A percentile compares a stretch with the other conserved stretches of the same genome.
phyloP scores from a whole-genome alignment of 345 rosid species.

The Alliaria petiolata region DNA sequence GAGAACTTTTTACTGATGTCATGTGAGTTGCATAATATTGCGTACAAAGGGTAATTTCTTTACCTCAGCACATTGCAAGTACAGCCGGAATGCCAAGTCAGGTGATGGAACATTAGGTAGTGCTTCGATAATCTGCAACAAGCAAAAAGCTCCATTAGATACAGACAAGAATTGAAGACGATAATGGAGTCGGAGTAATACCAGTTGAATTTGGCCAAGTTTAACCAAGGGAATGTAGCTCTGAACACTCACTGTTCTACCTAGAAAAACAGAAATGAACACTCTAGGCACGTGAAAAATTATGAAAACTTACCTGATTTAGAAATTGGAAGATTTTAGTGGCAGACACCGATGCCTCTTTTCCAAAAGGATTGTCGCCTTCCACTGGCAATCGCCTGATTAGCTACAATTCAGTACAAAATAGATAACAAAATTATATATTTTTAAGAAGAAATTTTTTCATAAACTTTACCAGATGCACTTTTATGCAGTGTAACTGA shows the following conservation, averaged over 20 bases:
- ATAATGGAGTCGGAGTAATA: not conserved
- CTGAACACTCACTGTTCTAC: too few species aligned
- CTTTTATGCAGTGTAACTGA: not conserved
- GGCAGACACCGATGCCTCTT: slow-evolving; percentile 66
- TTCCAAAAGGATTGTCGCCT: slow-evolving; percentile 89
- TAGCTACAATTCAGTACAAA: slow-evolving; percentile 43
- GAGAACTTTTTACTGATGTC: not conserved
- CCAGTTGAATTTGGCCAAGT: not conserved
- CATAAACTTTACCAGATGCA: slow-evolving; percentile 16
- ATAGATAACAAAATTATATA: not conserved
- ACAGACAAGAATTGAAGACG: slow-evolving; percentile 11
- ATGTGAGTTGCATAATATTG: not conserved
- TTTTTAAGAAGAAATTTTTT: not conserved
- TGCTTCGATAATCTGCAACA: slow-evolving; percentile 74
- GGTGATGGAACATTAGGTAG: slow-evolving; percentile 77
- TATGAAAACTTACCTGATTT: slow-evolving; percentile 59
- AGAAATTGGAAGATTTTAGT: slow-evolving; percentile 90
- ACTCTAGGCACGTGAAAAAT: not conserved
- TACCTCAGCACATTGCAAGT: slow-evolving; percentile 99
- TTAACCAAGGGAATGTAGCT: not conserved
- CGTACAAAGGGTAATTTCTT: not conserved
- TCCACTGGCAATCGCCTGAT: slow-evolving; percentile 80
- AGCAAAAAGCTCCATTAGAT: not conserved
- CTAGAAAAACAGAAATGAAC: too few species aligned
- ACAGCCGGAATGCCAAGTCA: slow-evolving; percentile 78